Base-by-base conservation (phyloP, 2,329 filamentous ascomycete genomes). In the Venturia aucupariae region DNA sequence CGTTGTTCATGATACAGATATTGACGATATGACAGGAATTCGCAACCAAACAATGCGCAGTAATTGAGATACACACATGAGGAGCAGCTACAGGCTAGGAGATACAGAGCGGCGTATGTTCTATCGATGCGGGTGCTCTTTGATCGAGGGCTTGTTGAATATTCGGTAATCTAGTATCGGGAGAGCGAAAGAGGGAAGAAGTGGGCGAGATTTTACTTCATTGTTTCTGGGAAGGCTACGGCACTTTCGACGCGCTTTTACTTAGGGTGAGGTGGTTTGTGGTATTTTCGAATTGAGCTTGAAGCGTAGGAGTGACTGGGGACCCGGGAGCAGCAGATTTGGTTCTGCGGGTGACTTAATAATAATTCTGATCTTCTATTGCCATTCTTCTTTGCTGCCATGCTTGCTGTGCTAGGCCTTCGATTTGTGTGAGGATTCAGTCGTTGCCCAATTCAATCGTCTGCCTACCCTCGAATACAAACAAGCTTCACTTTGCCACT, bases 81-180 rank as follows among this genome's bases (percentile, higher is more conserved):
- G 22, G 51, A 35, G 24, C 2, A 22, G 51, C 30, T 57, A 15
- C 15, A 35, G 10, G 30, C 46, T 51, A 27, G 22, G 22, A 27
- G 15, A 22, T n/a, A n/a, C 17, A 11, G 51, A n/a, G 27, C 4
- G 51, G 19, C n/a, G 13, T 57, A 57, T 30, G 51, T 35, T 3
- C 10, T 57, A 35, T 57, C 35, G 51, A 32, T 57, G 51, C 5
- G 27, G 51, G 32, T 35, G 27, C 30, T 57, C 51, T 57, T 57
- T 27, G 51, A 57, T 57, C 19, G 51, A 57, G 51, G 17, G 51
- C 30, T 35, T 57, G 51, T 35, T 35, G 51, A 32, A 57, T 57
- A 57, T 57, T 57, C 35, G 51, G 35, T 57, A 57, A 57, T 57
- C 30, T 57, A 35, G 15, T 57, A 57, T 35, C 15, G 51, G 30